These are phyloP conservation scores for Pyrenophora tritici-repentis DNA, from an alignment of 2,329 filamentous ascomycete genomes.

Conservation along the genomic window DNA sequence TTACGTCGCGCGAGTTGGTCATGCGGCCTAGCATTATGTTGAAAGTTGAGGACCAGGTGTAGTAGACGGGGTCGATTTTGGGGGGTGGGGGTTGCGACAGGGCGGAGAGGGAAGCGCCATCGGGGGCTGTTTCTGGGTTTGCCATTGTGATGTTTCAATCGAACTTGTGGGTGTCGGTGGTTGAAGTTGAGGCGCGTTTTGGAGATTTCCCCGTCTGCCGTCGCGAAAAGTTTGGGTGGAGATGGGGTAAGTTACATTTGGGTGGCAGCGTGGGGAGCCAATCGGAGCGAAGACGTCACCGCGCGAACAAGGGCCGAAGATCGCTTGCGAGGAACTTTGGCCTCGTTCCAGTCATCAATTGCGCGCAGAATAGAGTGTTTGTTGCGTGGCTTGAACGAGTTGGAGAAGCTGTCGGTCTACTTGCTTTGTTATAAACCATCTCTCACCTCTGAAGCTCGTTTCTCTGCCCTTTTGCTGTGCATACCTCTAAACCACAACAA, in stretches of 20 bases:
- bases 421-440: neutral
- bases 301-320: conserved; percentile 13
- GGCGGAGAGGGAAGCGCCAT: conserved; percentile 33
- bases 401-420: neutral
- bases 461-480: neutral
- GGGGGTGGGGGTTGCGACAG: conserved; percentile 24
- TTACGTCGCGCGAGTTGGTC: conserved; percentile 34
- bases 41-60: conserved; percentile 83
- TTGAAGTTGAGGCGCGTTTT: conserved; percentile 17
- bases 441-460: neutral
- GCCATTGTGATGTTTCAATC: conserved; percentile 24
- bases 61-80: conserved; percentile 48
- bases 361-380: conserved; percentile 1
- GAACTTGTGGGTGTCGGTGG: neutral
- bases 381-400: neutral
- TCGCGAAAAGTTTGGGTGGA: conserved; percentile 27
- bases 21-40: conserved; percentile 72
- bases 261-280: conserved; percentile 21
- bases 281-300: conserved; percentile 27
- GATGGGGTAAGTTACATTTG: conserved; percentile 2
- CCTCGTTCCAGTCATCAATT: conserved; percentile 25
- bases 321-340: conserved; percentile 17
- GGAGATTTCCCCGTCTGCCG: conserved; percentile 13
- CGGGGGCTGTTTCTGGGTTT: conserved; percentile 32
- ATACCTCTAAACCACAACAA: conserved; percentile 7